phyloP scores from a whole-genome alignment of 257 asterid species.

The Orobanche coerulescens region DNA sequence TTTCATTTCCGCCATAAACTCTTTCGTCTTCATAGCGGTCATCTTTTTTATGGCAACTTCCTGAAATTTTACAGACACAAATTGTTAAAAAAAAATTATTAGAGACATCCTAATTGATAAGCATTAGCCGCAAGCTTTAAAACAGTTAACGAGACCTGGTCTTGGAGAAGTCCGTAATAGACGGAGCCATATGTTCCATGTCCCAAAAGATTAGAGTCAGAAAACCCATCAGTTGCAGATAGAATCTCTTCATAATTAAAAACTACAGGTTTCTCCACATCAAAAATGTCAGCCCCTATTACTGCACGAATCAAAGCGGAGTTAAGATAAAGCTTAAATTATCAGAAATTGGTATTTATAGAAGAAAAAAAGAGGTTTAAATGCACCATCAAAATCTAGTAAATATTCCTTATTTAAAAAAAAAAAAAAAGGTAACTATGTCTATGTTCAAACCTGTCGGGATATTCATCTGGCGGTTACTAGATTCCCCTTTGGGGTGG shows the following conservation, averaged over 20 bases:
- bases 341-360: not conserved
- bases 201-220: conserved; percentile 85
- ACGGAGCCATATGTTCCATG: conserved; percentile 93
- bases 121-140: conserved; percentile 5
- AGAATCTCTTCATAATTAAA: conserved; percentile 62
- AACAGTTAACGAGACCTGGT: conserved; percentile 51
- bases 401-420: not conserved
- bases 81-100: conserved; percentile 12
- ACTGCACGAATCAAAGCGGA: conserved; percentile 35
- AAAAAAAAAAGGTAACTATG: not conserved
- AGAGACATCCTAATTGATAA: not conserved
- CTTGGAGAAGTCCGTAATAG: conserved; percentile 74
- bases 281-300: conserved; percentile 74
- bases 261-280: conserved; percentile 83
- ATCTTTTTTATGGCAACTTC: conserved; percentile 88
- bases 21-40: conserved; percentile 87
- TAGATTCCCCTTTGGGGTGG: conserved; percentile 53
- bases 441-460: conserved; percentile 66
- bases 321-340: not conserved
- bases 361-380: not conserved
- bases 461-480: conserved; percentile 65
- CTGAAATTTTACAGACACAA: conserved; percentile 33
- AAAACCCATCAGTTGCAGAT: conserved; percentile 70
- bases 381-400: not conserved
- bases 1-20: conserved; percentile 89